Evolutionary conservation across 306 rosid genomes (phyloP), one percentile per base, ranked within the genome.

Genomic region (Pterocarpus santalinus): DNA sequence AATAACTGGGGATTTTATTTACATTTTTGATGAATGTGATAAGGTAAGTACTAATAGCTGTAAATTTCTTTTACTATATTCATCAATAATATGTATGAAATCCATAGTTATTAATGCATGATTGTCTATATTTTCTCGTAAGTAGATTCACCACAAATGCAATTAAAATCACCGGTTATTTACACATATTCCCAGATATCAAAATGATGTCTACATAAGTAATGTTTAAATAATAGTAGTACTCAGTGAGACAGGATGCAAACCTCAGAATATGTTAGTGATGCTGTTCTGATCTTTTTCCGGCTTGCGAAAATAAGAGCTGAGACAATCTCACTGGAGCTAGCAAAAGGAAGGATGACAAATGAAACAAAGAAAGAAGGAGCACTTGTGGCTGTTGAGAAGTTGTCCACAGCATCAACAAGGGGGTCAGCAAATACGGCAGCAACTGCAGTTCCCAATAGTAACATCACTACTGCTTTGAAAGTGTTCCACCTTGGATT

Each of bases 341-440:
- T 92, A 52, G 89, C 91, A 32, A 92, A 74, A 56, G 97, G 97
- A 4, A 90, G 82, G 7, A 74, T 84, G 30, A 92, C 82, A 58
- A 90, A 92, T 0, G 97, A 90, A 82, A 92, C 80, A 82, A 92
- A 92, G 87, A 90, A 92, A 3, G 90, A 85, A 16, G 93, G 97
- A 82, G 89, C 89, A 33, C 76, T 65, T 0, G 94, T 89, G 47
- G 97, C 94, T 57, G 76, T 76, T 16, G 97, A 89, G 81, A 92
- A 92, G 83, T 86, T 87, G 73, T 90, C 91, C 38, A 92, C 94
- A 0, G 84, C 87, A 46, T 92, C 94, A 14, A 92, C 94, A 49
- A 92, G 80, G 2, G 97, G 92, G 66, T 87, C 93, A 17, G 94
- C 94, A 52, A 77, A 76, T 30, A 65, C 85, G n/a, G 87, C 92